A percentile compares a stretch with the other conserved stretches of the same genome.
These are phyloP conservation scores for Sporothrix mexicana DNA, from an alignment of 2,329 filamentous ascomycete genomes.

Conservation along the genomic window DNA sequence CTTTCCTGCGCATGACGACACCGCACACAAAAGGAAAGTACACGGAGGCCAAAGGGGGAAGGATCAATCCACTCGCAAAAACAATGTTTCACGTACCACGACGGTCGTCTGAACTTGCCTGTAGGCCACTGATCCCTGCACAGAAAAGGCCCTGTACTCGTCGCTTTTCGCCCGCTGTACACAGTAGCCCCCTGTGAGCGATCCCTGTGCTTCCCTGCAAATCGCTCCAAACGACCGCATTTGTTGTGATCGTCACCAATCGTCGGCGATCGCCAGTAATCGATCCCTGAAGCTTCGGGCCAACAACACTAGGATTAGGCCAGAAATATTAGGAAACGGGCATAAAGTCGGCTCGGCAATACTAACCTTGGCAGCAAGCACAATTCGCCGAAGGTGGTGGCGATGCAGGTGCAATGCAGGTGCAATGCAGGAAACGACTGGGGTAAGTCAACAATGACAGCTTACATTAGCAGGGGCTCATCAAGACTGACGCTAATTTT, in stretches of 20 bases:
- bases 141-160: neutral
- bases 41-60: neutral
- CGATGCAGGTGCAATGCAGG: neutral
- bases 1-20: too few relatives aligned
- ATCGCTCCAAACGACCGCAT: too few relatives aligned
- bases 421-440: too few relatives aligned
- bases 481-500: neutral
- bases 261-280: too few relatives aligned
- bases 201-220: neutral
- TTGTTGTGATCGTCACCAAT: too few relatives aligned
- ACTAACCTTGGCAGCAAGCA: neutral
- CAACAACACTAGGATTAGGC: too few relatives aligned
- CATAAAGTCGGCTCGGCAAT: neutral
- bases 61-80: neutral
- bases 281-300: too few relatives aligned
- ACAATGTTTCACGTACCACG: neutral
- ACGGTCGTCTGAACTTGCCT: neutral
- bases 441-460: too few relatives aligned
- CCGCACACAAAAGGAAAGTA: neutral
- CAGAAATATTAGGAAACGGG: too few relatives aligned
- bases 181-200: neutral
- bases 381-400: constrained; percentile 17
- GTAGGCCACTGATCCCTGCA: neutral
- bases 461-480: too few relatives aligned
- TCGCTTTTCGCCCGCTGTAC: neutral